Evolutionary conservation across 2,329 filamentous ascomycete species (phyloP).

Genomic region (Sporothrix euskadiensis): DNA sequence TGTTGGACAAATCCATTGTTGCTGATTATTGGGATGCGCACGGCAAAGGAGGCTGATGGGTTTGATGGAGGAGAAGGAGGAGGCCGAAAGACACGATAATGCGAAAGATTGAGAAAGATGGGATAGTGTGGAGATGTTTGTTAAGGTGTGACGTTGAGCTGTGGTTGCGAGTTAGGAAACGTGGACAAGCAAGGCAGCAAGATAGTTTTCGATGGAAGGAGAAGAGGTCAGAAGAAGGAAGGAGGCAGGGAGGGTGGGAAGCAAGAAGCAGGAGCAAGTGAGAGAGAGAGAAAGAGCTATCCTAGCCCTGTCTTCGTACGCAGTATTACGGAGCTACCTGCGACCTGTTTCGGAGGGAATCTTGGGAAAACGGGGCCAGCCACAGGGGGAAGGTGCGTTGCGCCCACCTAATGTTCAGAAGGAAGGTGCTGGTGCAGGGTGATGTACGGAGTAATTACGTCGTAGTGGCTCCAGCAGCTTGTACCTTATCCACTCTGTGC

Average conservation of each 20-base stretch:
- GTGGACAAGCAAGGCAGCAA: conserved; percentile 21
- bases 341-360: conserved; percentile 10
- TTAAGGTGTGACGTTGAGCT: background rate
- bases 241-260: background rate
- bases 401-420: background rate
- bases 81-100: background rate
- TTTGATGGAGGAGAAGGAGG: background rate
- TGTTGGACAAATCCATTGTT: conserved; percentile 73
- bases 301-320: background rate
- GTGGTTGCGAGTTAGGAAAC: background rate
- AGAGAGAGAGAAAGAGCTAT: background rate
- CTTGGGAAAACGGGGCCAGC: background rate
- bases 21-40: conserved; percentile 6
- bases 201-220: conserved; percentile 3
- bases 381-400: too few species aligned
- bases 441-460: too few species aligned
- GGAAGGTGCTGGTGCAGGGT: background rate
- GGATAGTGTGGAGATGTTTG: background rate
- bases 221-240: background rate
- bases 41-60: background rate
- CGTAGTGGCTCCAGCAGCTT: background rate
- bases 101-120: background rate
- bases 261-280: background rate
- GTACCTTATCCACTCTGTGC: conserved; percentile 25
- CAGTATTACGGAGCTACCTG: background rate